Base-by-base conservation (phyloP, 495 filamentous ascomycete species). In the Penicillium egyptiacum region DNA sequence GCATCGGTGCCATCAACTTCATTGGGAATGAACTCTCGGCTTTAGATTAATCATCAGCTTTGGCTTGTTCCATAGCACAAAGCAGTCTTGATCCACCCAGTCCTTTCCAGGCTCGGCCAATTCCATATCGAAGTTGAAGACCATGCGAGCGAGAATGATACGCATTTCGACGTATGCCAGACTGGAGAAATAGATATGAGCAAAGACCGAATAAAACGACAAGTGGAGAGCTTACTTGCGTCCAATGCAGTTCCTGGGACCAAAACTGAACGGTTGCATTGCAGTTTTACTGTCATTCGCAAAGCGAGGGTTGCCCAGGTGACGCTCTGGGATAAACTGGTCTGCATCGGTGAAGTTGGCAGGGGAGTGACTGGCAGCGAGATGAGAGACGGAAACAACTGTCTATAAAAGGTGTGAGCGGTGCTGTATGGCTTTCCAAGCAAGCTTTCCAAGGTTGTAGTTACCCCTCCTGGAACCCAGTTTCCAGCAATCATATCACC, bases 211-310 rank as follows among this genome's bases (percentile, higher is more conserved):
- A 8, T 17, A 39, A 14, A 30, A 28, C 0, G 6, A 28, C 0
- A 48, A 10, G 1, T 10, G 4, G 6, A 17, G 12, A 40, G 31
- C 80, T 68, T 62, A 85, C 81, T 79, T 80, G 50, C 72, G 69
- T 40, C 86, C 86, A 47, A 87, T 73, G 55, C 85, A 89, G 62
- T 86, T 81, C 10, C 86, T 67, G 0, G 80, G 74, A 0, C 86
- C 86, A 20, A 81, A 50, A 16, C 73, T 75, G 51, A 88, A 89
- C 0, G 84, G 81, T 62, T 82, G 75, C 35, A 79, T 60, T 12
- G 72, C 78, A 9, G 63, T 63, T 16, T 67, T 65, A 20, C 68
- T 66, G 52, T 84, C 82, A 25, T 71, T 70, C 25, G 59, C 64
- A 60, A 67, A 81, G 10, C 31, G 45, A 14, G 59, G 51, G 22